phyloP scores from a whole-genome alignment of 805 yeast species.

The Yarrowia osloensis region DNA sequence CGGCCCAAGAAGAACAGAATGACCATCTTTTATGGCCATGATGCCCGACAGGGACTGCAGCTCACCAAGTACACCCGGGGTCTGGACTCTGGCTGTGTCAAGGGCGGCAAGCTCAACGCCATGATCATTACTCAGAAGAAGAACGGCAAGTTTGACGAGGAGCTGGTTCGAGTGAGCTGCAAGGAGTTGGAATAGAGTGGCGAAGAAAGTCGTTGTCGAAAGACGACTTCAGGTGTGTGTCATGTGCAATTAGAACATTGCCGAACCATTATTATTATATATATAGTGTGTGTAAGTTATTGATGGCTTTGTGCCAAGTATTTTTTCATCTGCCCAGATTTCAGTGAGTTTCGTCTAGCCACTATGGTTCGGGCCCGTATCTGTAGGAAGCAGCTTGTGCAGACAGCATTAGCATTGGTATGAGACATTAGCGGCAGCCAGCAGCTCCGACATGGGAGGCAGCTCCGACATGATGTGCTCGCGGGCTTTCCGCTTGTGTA shows the following conservation, averaged over 20 bases:
- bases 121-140: constrained; percentile 47
- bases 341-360: not conserved
- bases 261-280: constrained; percentile 1
- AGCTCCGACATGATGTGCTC: not conserved
- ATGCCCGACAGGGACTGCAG: constrained; percentile 75
- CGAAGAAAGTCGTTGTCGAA: not conserved
- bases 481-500: not conserved
- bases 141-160: constrained; percentile 38
- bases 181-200: constrained; percentile 11
- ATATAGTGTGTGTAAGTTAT: constrained; percentile 26
- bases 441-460: not conserved
- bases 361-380: not conserved
- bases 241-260: not conserved
- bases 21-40: constrained; percentile 82
- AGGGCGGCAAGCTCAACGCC: constrained; percentile 71
- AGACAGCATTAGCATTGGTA: not conserved
- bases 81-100: constrained; percentile 78
- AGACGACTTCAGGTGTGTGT: not conserved
- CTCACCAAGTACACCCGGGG: constrained; percentile 70
- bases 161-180: constrained; percentile 41
- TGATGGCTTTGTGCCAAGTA: constrained; percentile 11
- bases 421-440: not conserved
- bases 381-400: not conserved
- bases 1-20: constrained; percentile 38
- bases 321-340: not conserved